Conservation (phyloP, 768 basidiomycete species). For the Boletellus sp. region DNA sequence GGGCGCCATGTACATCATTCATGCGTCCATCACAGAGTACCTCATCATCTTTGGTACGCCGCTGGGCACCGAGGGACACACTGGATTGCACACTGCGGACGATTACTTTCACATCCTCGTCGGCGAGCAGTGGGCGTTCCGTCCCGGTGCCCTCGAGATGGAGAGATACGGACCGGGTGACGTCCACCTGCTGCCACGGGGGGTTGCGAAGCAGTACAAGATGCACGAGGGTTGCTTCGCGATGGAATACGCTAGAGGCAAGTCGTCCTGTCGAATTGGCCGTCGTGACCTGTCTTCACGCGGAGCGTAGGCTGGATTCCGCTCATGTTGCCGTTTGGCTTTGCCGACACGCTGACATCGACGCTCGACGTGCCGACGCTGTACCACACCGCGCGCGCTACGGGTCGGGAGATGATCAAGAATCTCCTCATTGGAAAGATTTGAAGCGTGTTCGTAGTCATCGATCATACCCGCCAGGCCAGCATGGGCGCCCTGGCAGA, state of each 20-base stretch:
- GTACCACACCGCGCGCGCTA: constrained; percentile 72
- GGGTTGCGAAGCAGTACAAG: constrained; percentile 92
- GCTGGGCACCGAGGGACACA: constrained; percentile 94
- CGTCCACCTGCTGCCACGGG: constrained; percentile 80
- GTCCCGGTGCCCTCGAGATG: constrained; percentile 74
- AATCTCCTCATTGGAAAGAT: constrained; percentile 89
- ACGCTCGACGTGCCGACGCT: constrained; percentile 85
- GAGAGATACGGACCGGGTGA: constrained; percentile 83
- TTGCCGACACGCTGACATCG: constrained; percentile 80
- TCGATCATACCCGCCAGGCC: background rate
- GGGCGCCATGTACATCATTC: constrained; percentile 98
- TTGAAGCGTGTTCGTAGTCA: constrained; percentile 30
- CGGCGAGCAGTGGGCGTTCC: constrained; percentile 94
- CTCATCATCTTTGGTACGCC: constrained; percentile 95
- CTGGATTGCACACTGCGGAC: constrained; percentile 91
- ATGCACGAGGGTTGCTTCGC: constrained; percentile 97
- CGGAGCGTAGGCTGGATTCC: constrained; percentile 88
- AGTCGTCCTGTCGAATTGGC: constrained; percentile 14
- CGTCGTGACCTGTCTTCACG: background rate
- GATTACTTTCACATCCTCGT: constrained; percentile 96
- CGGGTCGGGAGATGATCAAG: constrained; percentile 75
- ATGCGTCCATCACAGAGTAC: constrained; percentile 96
- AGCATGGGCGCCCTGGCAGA: background rate
- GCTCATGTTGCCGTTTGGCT: constrained; percentile 91
- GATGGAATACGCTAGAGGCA: constrained; percentile 91